Base-by-base conservation (phyloP, 2,329 filamentous ascomycete species). In the Aureobasidium sp. region DNA sequence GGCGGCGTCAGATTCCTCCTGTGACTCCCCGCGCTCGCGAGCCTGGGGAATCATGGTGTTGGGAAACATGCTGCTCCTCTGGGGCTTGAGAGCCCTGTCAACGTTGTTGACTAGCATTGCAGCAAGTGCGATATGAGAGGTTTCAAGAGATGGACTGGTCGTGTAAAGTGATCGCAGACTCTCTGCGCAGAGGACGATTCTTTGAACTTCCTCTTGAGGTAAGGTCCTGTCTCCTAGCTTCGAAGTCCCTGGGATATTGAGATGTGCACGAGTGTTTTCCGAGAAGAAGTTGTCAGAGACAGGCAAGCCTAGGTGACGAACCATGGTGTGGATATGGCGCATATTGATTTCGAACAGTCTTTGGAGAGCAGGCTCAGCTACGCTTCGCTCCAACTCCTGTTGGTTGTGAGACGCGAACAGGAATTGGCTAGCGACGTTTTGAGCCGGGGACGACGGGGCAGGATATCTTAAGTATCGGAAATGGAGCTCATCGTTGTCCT, bases 271-370 rank as follows among this genome's bases (percentile, higher is more conserved):
- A 13, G 61, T 62, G 10, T 36, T 25, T 25, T 49, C 44, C 21
- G 53, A 55, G 41, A 65, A 65, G n/a, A 62, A 54, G 3, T 34
- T 36, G n/a, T 61, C 59, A 37, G 60, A 63, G 32, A 55, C 41
- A 9, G 62, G 55, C 7, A 65, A 75, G 61, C 76, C 73, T 45
- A 81, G 68, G 30, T 75, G 74, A 10, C 72, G 71, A 39, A 89
- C 75, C 83, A 88, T 87, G 61, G 82, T 80, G 66, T 83, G 80
- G 2, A 89, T 75, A 70, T 89, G 85, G 11, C 85, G 78, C 61
- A 86, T 75, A 66, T 90, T 89, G 65, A 88, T 84, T 39, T 78
- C 78, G 59, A 73, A 53, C 8, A 74, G 68, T 14, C 71, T 62
- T 13, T 64, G 57, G 49, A 69, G 68, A 2, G 61, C 63, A 39